Evolutionary conservation across 169 alveolate genomes (phyloP).

Genomic region (Cyclospora cayetanensis): DNA sequence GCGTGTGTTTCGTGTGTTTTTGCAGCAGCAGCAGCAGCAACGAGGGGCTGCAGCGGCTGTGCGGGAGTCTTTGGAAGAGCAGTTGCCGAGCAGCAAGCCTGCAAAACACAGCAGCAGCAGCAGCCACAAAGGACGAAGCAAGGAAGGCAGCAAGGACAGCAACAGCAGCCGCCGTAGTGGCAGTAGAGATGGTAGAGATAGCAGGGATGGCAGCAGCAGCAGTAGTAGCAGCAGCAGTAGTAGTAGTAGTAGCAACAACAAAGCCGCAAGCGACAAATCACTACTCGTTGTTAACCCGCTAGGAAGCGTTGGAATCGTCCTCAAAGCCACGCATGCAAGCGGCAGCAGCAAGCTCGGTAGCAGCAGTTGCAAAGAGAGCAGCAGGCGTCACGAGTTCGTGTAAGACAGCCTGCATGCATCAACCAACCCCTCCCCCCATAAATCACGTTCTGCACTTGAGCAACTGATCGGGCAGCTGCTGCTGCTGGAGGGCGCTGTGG

Average conservation of each 20-base stretch:
- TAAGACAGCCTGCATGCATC: too few species aligned
- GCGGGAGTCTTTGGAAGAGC: constrained; percentile 3
- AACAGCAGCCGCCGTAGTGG: background rate
- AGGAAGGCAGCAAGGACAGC: background rate
- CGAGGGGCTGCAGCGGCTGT: background rate
- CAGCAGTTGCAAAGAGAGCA: constrained; percentile 11
- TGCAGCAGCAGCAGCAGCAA: background rate
- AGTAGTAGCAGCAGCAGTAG: constrained; percentile 4
- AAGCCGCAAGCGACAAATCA: background rate
- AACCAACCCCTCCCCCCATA: too few species aligned
- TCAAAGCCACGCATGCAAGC: constrained; percentile 1
- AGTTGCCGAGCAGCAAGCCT: background rate
- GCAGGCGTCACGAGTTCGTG: constrained; percentile 13
- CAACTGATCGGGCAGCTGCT: too few species aligned
- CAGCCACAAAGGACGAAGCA: background rate
- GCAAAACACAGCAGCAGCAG: background rate
- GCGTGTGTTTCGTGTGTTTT: background rate
- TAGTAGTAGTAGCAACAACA: background rate
- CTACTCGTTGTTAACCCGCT: background rate
- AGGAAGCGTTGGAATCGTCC: constrained; percentile 7
- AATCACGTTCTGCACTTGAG: too few species aligned
- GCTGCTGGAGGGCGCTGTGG: background rate
- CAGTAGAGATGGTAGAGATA: background rate
- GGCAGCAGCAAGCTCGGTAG: background rate
- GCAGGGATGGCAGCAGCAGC: background rate